A percentile compares a stretch with the other conserved stretches of the same genome.
Conservation (phyloP, 345 rosid species). For the Geranium brycei region DNA sequence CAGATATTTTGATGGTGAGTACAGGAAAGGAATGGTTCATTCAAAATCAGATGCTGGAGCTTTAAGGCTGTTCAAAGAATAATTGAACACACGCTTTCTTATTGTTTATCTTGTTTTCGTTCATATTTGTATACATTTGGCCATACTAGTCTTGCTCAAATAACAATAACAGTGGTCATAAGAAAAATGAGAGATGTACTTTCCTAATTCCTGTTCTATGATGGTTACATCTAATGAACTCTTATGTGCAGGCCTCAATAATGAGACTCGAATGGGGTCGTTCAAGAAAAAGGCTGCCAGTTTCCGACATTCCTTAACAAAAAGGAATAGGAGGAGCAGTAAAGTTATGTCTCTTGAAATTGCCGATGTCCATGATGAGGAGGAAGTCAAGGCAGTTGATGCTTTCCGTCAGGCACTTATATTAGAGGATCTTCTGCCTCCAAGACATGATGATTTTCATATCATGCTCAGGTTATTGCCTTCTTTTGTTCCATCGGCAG, state of each 20-base stretch:
- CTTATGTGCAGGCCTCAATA: conserved; percentile 20
- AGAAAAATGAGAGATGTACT: too few relatives aligned
- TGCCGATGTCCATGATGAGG: conserved; percentile 25
- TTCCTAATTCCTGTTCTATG: not conserved
- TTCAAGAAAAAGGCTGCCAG: conserved; percentile 31
- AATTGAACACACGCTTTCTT: too few relatives aligned
- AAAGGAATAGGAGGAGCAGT: conserved; percentile 28
- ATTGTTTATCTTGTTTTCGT: too few relatives aligned
- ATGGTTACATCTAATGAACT: not conserved
- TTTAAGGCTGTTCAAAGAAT: too few relatives aligned
- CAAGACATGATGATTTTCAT: conserved; percentile 25
- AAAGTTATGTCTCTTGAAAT: conserved; percentile 28
- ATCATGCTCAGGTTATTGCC: conserved; percentile 26
- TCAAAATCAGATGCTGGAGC: too few relatives aligned
- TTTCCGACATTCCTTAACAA: conserved; percentile 22
- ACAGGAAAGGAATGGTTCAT: too few relatives aligned
- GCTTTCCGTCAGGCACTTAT: conserved; percentile 25
- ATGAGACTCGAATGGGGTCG: conserved; percentile 27
- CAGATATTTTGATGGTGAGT: too few relatives aligned
- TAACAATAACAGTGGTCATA: too few relatives aligned
- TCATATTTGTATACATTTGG: too few relatives aligned
- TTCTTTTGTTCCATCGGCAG: not conserved
- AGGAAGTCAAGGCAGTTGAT: conserved; percentile 28
- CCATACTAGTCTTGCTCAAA: too few relatives aligned
- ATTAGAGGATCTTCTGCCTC: conserved; percentile 25